Evolutionary conservation across 495 filamentous ascomycete species (phyloP).

Genomic region (Aspergillus hancockii): DNA sequence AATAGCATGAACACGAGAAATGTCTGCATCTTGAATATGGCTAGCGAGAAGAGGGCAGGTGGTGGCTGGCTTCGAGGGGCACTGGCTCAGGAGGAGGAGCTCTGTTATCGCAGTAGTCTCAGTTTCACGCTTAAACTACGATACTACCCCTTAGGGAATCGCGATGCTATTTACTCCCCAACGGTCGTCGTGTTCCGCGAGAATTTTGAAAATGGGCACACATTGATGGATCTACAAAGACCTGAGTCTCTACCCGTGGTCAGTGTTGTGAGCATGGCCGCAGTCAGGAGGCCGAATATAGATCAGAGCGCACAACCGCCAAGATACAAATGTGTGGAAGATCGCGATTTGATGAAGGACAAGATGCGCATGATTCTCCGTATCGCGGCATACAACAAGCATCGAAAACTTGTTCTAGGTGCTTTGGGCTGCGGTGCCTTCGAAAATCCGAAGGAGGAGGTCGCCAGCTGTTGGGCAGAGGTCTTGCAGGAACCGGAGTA

Average conservation of each 20-base stretch:
- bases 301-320: conserved; percentile 22
- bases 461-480: conserved; percentile 61
- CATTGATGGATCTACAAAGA: conserved; percentile 35
- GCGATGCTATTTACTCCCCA: conserved; percentile 59
- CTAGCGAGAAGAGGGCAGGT: conserved; percentile 51
- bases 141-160: conserved; percentile 57
- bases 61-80: conserved; percentile 59
- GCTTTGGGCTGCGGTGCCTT: conserved; percentile 70
- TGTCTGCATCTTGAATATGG: conserved; percentile 63
- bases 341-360: conserved; percentile 51
- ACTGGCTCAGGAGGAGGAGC: conserved; percentile 63
- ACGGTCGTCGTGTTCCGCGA: conserved; percentile 56
- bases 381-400: conserved; percentile 50
- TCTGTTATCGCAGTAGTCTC: conserved; percentile 66
- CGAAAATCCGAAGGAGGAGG: conserved; percentile 57
- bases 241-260: conserved; percentile 48
- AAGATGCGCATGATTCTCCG: conserved; percentile 63
- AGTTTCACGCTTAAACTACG: conserved; percentile 47
- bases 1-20: conserved; percentile 22
- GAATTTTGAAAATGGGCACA: conserved; percentile 39
- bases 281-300: conserved; percentile 47
- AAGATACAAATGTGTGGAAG: conserved; percentile 32
- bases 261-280: conserved; percentile 61
- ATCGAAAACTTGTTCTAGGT: conserved; percentile 60
- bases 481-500: conserved; percentile 57